phyloP scores from a whole-genome alignment of 148 eudicot species.

The Chenopodium formosanum region DNA sequence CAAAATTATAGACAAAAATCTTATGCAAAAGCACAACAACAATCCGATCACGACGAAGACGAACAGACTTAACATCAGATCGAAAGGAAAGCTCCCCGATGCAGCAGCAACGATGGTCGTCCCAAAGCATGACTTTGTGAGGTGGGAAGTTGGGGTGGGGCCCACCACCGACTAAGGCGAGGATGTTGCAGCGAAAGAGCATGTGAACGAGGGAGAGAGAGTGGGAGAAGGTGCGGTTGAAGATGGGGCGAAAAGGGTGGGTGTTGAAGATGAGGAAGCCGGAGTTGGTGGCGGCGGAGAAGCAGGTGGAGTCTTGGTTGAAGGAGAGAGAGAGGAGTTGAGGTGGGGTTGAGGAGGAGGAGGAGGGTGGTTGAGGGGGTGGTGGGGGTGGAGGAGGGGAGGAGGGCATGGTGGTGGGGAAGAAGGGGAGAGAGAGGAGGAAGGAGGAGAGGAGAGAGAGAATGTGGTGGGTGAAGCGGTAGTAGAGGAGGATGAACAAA shows the following conservation, averaged over 20 bases:
- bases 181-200: constrained; percentile 58
- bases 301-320: constrained; percentile 64
- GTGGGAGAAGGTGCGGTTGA: constrained; percentile 29
- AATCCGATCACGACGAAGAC: constrained; percentile 61
- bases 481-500: too few species aligned
- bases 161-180: constrained; percentile 39
- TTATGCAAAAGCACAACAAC: constrained; percentile 46
- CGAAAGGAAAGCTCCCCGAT: constrained; percentile 61
- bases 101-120: constrained; percentile 52
- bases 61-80: constrained; percentile 48
- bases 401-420: constrained; percentile 12
- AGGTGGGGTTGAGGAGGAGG: background rate
- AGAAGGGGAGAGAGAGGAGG: too few species aligned
- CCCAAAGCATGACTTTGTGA: constrained; percentile 65
- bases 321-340: constrained; percentile 37
- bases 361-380: constrained; percentile 14
- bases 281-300: constrained; percentile 47
- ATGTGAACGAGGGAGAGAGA: constrained; percentile 50
- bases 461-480: too few species aligned
- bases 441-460: too few species aligned
- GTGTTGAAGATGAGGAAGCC: constrained; percentile 57
- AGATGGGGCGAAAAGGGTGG: constrained; percentile 41
- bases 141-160: constrained; percentile 33
- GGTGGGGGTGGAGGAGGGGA: background rate
- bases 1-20: constrained; percentile 55